Conservation (phyloP, 805 yeast genomes). For the Helenozyma rhizophorensis region DNA sequence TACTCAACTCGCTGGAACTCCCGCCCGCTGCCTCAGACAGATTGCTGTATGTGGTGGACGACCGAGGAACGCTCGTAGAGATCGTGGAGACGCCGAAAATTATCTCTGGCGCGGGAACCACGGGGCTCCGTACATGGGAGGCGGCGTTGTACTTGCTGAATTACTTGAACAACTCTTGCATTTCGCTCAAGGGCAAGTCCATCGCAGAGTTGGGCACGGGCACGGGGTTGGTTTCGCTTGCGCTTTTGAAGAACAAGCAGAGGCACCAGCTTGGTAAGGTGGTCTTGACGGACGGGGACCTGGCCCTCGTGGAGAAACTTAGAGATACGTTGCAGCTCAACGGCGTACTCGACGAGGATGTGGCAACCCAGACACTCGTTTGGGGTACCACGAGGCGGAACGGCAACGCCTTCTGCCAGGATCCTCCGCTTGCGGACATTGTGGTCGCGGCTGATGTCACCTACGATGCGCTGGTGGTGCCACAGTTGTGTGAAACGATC, state of each 20-base stretch:
- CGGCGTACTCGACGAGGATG: constrained; percentile 12
- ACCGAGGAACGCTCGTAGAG: constrained; percentile 15
- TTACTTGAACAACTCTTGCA: constrained; percentile 30
- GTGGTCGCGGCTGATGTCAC: constrained; percentile 87
- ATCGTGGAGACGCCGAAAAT: constrained; percentile 60
- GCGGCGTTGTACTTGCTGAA: constrained; percentile 70
- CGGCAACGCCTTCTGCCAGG: background rate
- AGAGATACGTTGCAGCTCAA: constrained; percentile 45
- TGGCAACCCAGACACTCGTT: constrained; percentile 33
- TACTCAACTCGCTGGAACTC: constrained; percentile 29
- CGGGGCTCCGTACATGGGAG: constrained; percentile 93
- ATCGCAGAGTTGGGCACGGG: constrained; percentile 85
- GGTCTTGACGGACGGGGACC: constrained; percentile 66
- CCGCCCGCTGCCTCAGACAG: constrained; percentile 36
- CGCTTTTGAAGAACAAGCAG: constrained; percentile 28
- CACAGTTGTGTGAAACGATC: constrained; percentile 49
- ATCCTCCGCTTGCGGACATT: constrained; percentile 35
- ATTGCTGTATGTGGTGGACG: constrained; percentile 24
- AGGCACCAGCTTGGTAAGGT: constrained; percentile 22
- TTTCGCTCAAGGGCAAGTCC: constrained; percentile 13
- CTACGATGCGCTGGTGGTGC: constrained; percentile 63
- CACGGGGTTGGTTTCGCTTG: constrained; percentile 72
- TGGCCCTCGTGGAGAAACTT: constrained; percentile 46
- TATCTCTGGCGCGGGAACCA: constrained; percentile 73
- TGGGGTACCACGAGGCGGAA: constrained; percentile 47